phyloP scores from a whole-genome alignment of 352 stramenopile species.

The Phytopythium delawarense region DNA sequence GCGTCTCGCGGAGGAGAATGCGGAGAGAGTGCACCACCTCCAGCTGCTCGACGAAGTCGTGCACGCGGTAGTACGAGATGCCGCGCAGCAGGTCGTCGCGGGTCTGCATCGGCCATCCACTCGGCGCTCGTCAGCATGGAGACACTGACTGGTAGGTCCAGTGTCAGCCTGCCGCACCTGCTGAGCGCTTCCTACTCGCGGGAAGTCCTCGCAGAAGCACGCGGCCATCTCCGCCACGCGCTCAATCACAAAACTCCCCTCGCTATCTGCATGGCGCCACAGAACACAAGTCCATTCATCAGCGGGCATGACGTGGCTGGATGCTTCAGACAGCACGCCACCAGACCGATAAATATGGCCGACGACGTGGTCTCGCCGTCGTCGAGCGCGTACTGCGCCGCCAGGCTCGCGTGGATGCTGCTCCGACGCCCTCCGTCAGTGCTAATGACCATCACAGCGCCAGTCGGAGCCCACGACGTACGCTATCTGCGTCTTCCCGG shows the following conservation, averaged over 20 bases:
- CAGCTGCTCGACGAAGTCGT: conserved; percentile 89
- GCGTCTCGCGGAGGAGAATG: conserved; percentile 35
- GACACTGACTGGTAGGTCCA: too few species aligned
- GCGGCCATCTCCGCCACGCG: conserved; percentile 82
- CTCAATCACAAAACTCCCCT: conserved; percentile 91
- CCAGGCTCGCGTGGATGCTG: conserved; percentile 70
- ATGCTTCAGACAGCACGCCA: neutral
- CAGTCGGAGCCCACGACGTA: conserved; percentile 12
- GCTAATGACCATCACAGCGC: neutral
- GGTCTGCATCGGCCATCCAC: conserved; percentile 17
- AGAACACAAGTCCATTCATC: neutral
- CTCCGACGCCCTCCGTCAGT: neutral
- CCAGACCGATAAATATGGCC: conserved; percentile 61
- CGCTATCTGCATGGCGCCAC: conserved; percentile 55
- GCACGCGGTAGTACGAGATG: conserved; percentile 72
- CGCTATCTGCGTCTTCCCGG: conserved; percentile 78
- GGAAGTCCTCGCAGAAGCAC: conserved; percentile 73
- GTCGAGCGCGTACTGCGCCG: conserved; percentile 36
- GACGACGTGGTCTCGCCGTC: conserved; percentile 14
- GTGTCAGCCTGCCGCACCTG: neutral
- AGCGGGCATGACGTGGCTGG: neutral
- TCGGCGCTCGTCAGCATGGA: neutral
- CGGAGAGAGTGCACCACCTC: conserved; percentile 80
- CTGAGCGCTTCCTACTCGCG: conserved; percentile 11
- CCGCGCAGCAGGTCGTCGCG: conserved; percentile 80